Conservation (phyloP, 2,329 filamentous ascomycete species). For the Daldinia sp. region DNA sequence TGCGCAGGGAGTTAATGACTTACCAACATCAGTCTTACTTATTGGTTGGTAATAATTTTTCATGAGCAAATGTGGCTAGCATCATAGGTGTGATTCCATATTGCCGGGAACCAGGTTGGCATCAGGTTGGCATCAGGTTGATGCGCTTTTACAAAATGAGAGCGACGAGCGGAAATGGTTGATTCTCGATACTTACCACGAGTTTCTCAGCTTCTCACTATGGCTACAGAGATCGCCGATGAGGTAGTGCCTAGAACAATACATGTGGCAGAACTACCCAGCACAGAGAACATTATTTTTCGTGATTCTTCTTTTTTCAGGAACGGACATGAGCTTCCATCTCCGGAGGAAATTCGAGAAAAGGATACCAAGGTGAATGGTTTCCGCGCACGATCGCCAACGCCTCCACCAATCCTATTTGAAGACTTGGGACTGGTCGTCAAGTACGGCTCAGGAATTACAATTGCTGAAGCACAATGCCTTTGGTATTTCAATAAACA, state of each 20-base stretch:
- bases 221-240: neutral
- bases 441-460: conserved; percentile 30
- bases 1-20: no score
- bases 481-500: conserved; percentile 26
- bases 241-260: neutral
- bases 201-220: neutral
- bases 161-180: neutral
- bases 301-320: neutral
- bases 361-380: conserved; percentile 10
- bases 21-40: no score
- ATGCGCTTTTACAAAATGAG: no score
- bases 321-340: neutral
- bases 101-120: no score
- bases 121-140: no score
- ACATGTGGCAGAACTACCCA: neutral
- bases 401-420: conserved; percentile 20
- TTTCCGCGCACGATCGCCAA: conserved; percentile 10
- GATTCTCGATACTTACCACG: neutral
- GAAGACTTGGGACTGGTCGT: conserved; percentile 27
- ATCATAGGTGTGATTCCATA: no score
- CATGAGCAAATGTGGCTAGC: no score
- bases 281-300: neutral
- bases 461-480: conserved; percentile 32
- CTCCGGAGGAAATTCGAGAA: conserved; percentile 14
- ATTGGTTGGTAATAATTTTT: no score